A percentile compares a stretch with the other conserved stretches of the same genome.
These are phyloP conservation scores for Lotus japonicus DNA, from an alignment of 306 rosid genomes.

Conservation along the genomic window DNA sequence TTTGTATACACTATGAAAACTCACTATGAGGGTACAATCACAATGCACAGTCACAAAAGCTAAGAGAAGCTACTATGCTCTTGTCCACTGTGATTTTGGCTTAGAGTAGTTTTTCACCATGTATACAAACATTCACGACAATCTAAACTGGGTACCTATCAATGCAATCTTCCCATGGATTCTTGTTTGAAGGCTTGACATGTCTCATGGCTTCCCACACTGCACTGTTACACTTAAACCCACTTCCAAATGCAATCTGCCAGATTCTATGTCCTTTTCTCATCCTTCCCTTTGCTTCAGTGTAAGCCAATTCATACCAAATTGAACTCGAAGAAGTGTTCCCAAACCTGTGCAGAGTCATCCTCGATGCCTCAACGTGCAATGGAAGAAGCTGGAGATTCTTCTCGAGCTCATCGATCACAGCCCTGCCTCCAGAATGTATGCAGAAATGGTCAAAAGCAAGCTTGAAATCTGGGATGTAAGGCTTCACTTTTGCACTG, in stretches of 20 bases:
- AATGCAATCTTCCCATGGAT: slow-evolving; percentile 63
- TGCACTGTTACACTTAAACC: slow-evolving; percentile 63
- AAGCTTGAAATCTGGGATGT: slow-evolving; percentile 58
- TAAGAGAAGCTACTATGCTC: no score
- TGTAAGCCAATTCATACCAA: slow-evolving; percentile 66
- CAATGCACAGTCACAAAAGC: no score
- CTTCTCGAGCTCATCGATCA: slow-evolving; percentile 65
- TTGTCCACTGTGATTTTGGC: no score
- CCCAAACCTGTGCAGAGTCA: slow-evolving; percentile 59
- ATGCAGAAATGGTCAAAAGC: slow-evolving; percentile 63
- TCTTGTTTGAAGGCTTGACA: slow-evolving; percentile 38
- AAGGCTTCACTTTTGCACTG: slow-evolving; percentile 33
- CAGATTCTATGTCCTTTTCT: slow-evolving; percentile 43
- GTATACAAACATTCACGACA: background rate
- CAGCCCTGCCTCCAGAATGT: slow-evolving; percentile 64
- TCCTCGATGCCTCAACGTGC: slow-evolving; percentile 53
- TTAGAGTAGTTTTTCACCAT: no score
- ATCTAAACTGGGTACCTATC: slow-evolving; percentile 40
- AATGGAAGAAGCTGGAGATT: slow-evolving; percentile 42
- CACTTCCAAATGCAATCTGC: slow-evolving; percentile 68
- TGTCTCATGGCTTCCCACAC: slow-evolving; percentile 51
- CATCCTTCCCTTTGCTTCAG: slow-evolving; percentile 55
- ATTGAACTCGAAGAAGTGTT: slow-evolving; percentile 64
- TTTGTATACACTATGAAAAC: no score
- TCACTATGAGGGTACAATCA: no score